Conservation (phyloP, 306 rosid species). For the Lathyrus tuberosus region DNA sequence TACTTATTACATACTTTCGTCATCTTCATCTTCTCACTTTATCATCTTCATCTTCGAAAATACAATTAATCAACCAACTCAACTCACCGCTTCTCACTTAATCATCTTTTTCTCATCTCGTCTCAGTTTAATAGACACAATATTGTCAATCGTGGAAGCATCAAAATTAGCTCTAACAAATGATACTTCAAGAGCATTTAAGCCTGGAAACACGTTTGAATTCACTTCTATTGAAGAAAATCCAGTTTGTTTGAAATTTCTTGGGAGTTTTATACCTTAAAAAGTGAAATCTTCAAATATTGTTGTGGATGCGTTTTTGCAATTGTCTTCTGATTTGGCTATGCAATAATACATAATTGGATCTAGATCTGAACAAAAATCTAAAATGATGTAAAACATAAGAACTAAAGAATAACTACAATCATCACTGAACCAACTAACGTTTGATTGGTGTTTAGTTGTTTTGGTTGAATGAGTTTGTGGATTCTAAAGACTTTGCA, state of each 20-base stretch:
- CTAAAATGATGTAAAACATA: conserved; percentile 43
- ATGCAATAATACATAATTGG: conserved; percentile 83
- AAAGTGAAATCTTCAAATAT: conserved; percentile 73
- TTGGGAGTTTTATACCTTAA: conserved; percentile 66
- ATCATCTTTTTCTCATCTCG: no score
- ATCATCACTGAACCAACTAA: not conserved
- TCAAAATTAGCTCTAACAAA: conserved; percentile 75
- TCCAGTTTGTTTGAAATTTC: conserved; percentile 62
- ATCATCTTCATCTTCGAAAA: no score
- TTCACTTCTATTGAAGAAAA: conserved; percentile 66
- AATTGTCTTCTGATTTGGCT: conserved; percentile 44
- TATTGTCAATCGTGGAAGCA: conserved; percentile 2
- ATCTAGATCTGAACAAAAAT: conserved; percentile 80
- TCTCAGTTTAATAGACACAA: no score
- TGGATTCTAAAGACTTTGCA: conserved; percentile 7
- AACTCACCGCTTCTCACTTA: no score
- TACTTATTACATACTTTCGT: no score
- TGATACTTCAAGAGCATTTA: conserved; percentile 77
- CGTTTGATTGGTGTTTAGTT: not conserved
- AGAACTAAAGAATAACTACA: conserved; percentile 29
- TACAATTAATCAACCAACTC: no score
- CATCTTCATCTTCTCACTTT: no score
- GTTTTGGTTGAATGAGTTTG: conserved; percentile 7
- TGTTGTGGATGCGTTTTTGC: conserved; percentile 75
- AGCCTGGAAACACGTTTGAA: conserved; percentile 74